Evolutionary conservation across 164 flowering plant genomes (phyloP).

Genomic region (Platanus orientalis): DNA sequence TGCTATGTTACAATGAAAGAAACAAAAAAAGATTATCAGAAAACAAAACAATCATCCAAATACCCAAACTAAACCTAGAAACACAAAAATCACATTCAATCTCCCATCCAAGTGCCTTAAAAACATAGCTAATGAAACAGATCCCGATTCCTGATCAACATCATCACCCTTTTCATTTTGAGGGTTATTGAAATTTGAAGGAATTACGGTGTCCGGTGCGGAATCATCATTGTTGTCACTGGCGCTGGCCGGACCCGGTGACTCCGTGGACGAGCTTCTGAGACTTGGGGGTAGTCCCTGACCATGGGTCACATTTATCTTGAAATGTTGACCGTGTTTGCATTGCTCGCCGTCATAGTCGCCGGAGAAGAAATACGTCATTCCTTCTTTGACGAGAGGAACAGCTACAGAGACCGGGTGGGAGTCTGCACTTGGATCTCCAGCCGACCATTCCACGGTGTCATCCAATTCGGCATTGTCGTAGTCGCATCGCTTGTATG

Average conservation of each 20-base stretch:
- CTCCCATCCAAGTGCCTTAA: constrained; percentile 14
- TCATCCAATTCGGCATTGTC: constrained; percentile 48
- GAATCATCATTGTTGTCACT: constrained; percentile 47
- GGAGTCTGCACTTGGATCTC: constrained; percentile 49
- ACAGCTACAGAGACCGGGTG: constrained; percentile 48
- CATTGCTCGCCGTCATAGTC: constrained; percentile 94
- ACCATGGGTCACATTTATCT: constrained; percentile 73
- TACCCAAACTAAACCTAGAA: constrained; percentile 21
- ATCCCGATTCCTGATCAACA: constrained; percentile 27
- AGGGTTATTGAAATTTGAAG: constrained; percentile 64
- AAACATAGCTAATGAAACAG: constrained; percentile 17
- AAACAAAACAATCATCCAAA: not conserved
- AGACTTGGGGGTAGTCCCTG: constrained; percentile 64
- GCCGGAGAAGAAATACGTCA: constrained; percentile 72
- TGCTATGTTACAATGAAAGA: not conserved
- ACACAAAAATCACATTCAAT: constrained; percentile 15
- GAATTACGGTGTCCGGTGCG: constrained; percentile 58
- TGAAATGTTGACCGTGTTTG: constrained; percentile 64
- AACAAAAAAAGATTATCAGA: not conserved
- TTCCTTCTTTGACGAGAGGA: constrained; percentile 68
- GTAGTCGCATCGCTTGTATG: constrained; percentile 66
- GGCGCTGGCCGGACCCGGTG: constrained; percentile 48
- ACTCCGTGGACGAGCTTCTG: constrained; percentile 20
- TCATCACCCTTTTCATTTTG: constrained; percentile 26
- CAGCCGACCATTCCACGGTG: constrained; percentile 51